Percentiles rank a stretch among this genome's conserved stretches.
These are phyloP conservation scores for Aspergillus felis DNA, from an alignment of 2,329 filamentous ascomycete genomes.

Conservation along the genomic window DNA sequence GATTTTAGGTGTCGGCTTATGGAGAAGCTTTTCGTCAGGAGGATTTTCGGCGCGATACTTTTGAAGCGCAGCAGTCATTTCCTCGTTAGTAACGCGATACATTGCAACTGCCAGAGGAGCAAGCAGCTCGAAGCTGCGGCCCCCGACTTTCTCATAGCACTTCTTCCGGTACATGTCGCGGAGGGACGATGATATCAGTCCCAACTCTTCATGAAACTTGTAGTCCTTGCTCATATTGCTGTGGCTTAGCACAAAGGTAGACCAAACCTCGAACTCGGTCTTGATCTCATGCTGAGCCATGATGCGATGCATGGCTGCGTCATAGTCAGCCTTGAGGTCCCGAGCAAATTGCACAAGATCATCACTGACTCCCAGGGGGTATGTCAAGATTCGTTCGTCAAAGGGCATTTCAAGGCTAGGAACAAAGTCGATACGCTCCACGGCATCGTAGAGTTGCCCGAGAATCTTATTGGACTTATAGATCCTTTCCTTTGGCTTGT, in stretches of 20 bases:
- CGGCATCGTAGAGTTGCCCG: slow-evolving; percentile 76
- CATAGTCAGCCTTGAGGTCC: slow-evolving; percentile 72
- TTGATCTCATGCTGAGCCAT: slow-evolving; percentile 80
- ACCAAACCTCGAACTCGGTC: slow-evolving; percentile 91
- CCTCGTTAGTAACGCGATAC: slow-evolving; percentile 75
- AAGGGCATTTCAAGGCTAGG: slow-evolving; percentile 72
- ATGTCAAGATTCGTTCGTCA: slow-evolving; percentile 66
- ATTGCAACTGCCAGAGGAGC: slow-evolving; percentile 78
- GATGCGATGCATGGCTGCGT: slow-evolving; percentile 68
- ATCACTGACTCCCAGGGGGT: slow-evolving; percentile 54
- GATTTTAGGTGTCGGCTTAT: slow-evolving; percentile 11
- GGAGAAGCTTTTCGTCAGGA: slow-evolving; percentile 8
- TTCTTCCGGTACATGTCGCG: slow-evolving; percentile 65
- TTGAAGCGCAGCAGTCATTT: slow-evolving; percentile 59
- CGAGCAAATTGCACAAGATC: slow-evolving; percentile 56
- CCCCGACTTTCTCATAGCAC: slow-evolving; percentile 63
- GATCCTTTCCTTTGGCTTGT: slow-evolving; percentile 41
- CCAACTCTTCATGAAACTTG: slow-evolving; percentile 81
- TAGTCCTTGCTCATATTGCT: slow-evolving; percentile 72
- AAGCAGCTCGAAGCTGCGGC: slow-evolving; percentile 55
- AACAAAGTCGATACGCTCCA: slow-evolving; percentile 64
- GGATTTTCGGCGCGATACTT: slow-evolving; percentile 40
- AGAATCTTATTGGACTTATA: slow-evolving; percentile 71
- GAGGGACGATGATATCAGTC: slow-evolving; percentile 61
- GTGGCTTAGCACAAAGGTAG: slow-evolving; percentile 75